Conservation (phyloP, 2,329 filamentous ascomycete species). For the Colletotrichum sp. region DNA sequence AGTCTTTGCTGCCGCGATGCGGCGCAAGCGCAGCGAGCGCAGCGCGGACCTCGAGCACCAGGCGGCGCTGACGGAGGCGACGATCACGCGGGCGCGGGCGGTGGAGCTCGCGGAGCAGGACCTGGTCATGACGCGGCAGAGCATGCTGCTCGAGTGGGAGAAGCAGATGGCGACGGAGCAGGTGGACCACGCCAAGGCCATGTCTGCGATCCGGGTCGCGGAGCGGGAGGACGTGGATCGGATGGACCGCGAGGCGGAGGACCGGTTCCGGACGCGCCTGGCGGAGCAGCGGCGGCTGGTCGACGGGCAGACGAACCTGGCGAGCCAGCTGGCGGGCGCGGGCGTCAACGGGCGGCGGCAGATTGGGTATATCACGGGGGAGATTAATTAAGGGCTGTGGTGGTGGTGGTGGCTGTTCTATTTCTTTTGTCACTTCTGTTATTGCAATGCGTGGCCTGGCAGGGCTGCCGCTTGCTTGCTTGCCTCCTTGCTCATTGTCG, state of each 20-base stretch:
- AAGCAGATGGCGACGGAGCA: constrained; percentile 48
- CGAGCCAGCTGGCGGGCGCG: constrained; percentile 35
- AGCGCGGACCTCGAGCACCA: constrained; percentile 49
- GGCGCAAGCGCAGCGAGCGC: constrained; percentile 40
- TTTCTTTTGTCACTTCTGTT: neutral
- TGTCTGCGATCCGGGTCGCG: constrained; percentile 52
- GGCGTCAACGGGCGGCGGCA: constrained; percentile 47
- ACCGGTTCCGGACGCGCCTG: constrained; percentile 48
- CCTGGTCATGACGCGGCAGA: constrained; percentile 47
- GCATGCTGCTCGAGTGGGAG: constrained; percentile 55
- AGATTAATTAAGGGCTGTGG: constrained; percentile 43
- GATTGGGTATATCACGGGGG: constrained; percentile 61
- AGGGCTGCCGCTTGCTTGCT: neutral
- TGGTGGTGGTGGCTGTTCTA: neutral
- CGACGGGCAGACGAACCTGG: constrained; percentile 45
- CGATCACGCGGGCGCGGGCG: constrained; percentile 46
- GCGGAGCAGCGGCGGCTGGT: constrained; percentile 58
- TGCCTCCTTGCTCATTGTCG: neutral
- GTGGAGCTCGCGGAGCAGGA: constrained; percentile 53
- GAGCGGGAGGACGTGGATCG: constrained; percentile 58
- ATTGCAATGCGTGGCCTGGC: neutral
- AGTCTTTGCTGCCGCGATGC: constrained; percentile 40
- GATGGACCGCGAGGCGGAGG: constrained; percentile 51
- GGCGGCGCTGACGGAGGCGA: constrained; percentile 50
- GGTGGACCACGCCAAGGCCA: constrained; percentile 52